Evolutionary conservation across 1,284 basidiomycete genomes (phyloP).

Genomic region (Apiotrichum mycotoxinovorans): DNA sequence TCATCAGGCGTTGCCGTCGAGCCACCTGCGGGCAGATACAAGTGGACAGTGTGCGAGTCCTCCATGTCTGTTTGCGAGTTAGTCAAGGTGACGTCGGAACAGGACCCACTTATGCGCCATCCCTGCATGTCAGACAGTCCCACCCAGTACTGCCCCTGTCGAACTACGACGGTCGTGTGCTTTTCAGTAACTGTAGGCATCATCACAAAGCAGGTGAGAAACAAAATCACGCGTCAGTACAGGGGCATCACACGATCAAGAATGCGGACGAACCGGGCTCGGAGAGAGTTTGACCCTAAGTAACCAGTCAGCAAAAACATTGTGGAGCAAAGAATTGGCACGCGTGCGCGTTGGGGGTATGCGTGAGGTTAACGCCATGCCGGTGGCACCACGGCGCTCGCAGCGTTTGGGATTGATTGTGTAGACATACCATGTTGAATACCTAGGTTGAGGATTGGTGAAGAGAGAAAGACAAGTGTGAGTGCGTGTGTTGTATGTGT

Average conservation of each 20-base stretch:
- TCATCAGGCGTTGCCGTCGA: constrained; percentile 48
- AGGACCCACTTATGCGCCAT: constrained; percentile 87
- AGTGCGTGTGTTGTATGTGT: no score
- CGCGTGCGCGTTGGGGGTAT: no score
- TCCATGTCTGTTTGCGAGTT: constrained; percentile 68
- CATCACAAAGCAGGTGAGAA: background rate
- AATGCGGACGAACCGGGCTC: constrained; percentile 44
- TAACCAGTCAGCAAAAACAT: constrained; percentile 8
- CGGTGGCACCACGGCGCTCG: no score
- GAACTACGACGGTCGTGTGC: constrained; percentile 71
- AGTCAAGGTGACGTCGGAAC: background rate
- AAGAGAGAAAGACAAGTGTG: no score
- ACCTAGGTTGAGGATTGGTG: no score
- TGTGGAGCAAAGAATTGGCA: background rate
- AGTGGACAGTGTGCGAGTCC: constrained; percentile 84
- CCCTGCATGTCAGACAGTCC: constrained; percentile 97
- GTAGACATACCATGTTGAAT: no score
- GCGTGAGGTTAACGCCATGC: no score
- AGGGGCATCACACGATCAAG: background rate
- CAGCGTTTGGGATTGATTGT: no score
- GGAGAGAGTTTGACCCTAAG: constrained; percentile 50
- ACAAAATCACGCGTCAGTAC: constrained; percentile 7
- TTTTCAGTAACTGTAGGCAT: constrained; percentile 64
- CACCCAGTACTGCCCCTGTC: constrained; percentile 70
- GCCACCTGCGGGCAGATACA: constrained; percentile 52